Conservation (phyloP, 1,139 yeast genomes). For the Kurtzmaniella quercitrusa region DNA sequence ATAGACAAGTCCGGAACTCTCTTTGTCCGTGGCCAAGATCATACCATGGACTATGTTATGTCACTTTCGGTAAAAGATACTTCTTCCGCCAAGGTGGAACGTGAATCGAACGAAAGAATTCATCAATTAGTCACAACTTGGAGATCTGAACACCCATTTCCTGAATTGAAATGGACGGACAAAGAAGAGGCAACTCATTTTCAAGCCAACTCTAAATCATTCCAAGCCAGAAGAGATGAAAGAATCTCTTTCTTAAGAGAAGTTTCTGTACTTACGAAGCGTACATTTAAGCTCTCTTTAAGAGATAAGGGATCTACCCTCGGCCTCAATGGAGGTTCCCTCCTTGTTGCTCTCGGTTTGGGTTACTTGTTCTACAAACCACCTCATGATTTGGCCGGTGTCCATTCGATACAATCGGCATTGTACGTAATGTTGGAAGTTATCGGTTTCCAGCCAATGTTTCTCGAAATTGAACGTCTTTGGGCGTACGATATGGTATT, state of each 20-base stretch:
- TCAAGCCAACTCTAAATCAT: conserved; percentile 20
- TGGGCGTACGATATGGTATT: conserved; percentile 65
- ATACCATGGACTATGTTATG: conserved; percentile 56
- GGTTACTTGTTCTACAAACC: conserved; percentile 82
- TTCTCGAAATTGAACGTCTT: conserved; percentile 71
- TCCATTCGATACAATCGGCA: conserved; percentile 60
- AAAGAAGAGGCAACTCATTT: conserved; percentile 16
- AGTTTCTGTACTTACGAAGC: conserved; percentile 47
- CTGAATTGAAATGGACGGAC: conserved; percentile 2
- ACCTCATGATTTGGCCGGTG: conserved; percentile 57
- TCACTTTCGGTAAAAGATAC: conserved; percentile 70
- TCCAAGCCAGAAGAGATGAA: conserved; percentile 24
- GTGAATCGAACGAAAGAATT: conserved; percentile 41
- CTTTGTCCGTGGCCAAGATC: not conserved
- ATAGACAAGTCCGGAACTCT: conserved; percentile 8
- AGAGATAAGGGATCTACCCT: conserved; percentile 58
- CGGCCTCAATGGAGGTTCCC: conserved; percentile 53
- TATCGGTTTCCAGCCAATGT: conserved; percentile 64
- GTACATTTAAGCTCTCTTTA: conserved; percentile 52
- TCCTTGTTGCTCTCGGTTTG: conserved; percentile 53
- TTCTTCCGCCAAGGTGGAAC: conserved; percentile 35
- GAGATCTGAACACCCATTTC: conserved; percentile 23
- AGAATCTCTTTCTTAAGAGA: conserved; percentile 38
- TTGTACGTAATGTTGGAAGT: conserved; percentile 63
- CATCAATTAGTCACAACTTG: conserved; percentile 46